These are phyloP conservation scores for Kockovaella imperatae DNA, from an alignment of 768 basidiomycete species.

Conservation along the genomic window DNA sequence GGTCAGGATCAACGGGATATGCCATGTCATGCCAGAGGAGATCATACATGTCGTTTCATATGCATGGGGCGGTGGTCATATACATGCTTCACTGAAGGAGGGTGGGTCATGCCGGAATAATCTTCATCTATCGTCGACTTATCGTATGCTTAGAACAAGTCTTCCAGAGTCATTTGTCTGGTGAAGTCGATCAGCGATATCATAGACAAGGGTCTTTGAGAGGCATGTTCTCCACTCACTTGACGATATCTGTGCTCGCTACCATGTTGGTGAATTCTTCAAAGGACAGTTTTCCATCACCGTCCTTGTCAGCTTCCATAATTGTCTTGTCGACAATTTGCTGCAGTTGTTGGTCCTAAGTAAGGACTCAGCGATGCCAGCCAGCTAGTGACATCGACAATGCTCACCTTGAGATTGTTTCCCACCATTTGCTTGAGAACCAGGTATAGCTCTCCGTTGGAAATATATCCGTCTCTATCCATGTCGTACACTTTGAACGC, in stretches of 20 bases:
- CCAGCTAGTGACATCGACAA: neutral
- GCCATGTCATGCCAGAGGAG: no score
- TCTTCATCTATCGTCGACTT: no score
- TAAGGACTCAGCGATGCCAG: neutral
- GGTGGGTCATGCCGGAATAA: no score
- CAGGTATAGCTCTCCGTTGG: conserved; percentile 95
- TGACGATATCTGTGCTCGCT: conserved; percentile 95
- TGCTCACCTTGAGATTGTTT: conserved; percentile 82
- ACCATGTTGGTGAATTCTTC: conserved; percentile 97
- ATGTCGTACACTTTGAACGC: conserved; percentile 99
- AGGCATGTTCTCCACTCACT: conserved; percentile 44
- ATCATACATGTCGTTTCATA: no score
- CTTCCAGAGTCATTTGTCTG: conserved; percentile 43
- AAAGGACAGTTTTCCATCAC: conserved; percentile 66
- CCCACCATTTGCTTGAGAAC: conserved; percentile 99
- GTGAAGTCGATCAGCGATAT: neutral
- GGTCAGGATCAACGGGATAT: no score
- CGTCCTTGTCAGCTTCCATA: conserved; percentile 98
- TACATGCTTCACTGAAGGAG: no score
- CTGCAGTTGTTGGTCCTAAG: conserved; percentile 90
- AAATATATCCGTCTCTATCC: conserved; percentile 94
- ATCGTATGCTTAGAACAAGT: conserved; percentile 40
- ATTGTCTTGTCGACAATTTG: conserved; percentile 99
- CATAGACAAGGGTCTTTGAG: neutral
- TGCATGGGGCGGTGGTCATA: no score